Evolutionary conservation across 1,284 basidiomycete species (phyloP), one percentile per base, ranked within the genome.

Genomic region (Phylloporus sp.): DNA sequence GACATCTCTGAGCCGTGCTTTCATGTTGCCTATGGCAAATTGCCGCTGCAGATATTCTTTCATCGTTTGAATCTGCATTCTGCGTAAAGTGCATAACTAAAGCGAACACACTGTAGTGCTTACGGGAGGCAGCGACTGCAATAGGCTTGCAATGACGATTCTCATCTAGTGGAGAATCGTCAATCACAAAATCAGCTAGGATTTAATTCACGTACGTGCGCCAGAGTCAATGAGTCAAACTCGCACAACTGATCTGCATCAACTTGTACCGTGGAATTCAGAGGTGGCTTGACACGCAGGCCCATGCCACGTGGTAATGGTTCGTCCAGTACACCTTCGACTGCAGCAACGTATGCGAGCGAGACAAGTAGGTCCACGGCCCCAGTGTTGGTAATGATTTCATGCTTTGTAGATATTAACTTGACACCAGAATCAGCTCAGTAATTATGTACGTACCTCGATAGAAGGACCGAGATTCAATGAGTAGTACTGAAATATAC

Each of bases 401-500:
- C 59, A 5, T 60, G 39, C 59, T 60, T 43, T 20, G 10, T 10
- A 20, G n/a, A 5, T 12, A 10, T 45, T 45, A 27, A 25, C 43
- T 20, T 8, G 20, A 25, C 19, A 19, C 17, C 19, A 17, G 29
- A 29, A 29, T 19, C 25, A 52, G 12, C 45, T 45, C 20, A 23
- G 7, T 45, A 20, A 45, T 45, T 23, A 57, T 41, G 12, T 11
- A 14, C 39, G 4, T 73, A 88, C 89, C 82, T 91, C 89, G 23
- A 91, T 82, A 20, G 88, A 89, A 5, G 88, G 85, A 0, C 89
- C 89, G 25, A 85, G 82, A 68, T 89, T 89, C 53, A 89, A 77
- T 15, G 84, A 80, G 72, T 90, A 91, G 71, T 89, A 91, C 71
- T 89, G 89, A 72, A 89, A 91, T 4, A 85, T 80, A 74, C 89